Evolutionary conservation across 2,329 filamentous ascomycete species (phyloP).

Genomic region (Gnomoniopsis sp.): DNA sequence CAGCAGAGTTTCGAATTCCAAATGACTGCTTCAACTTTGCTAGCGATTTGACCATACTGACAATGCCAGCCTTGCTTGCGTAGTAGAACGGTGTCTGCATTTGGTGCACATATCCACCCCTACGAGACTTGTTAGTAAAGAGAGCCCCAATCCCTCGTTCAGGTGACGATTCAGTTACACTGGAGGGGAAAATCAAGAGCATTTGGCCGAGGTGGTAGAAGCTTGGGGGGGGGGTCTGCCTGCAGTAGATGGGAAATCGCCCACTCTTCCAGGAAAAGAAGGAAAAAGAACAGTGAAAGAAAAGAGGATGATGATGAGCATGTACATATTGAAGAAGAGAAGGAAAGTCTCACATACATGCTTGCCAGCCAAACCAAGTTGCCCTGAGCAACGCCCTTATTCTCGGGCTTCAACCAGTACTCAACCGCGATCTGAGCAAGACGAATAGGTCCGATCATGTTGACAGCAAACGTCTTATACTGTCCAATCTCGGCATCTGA

Average conservation of each 20-base stretch:
- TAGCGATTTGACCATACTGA: conserved; percentile 21
- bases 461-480: conserved; percentile 26
- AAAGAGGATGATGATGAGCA: too few species aligned
- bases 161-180: too few species aligned
- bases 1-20: conserved; percentile 18
- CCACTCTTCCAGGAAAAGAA: too few species aligned
- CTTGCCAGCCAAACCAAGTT: conserved; percentile 27
- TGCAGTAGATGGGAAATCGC: too few species aligned
- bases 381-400: conserved; percentile 20
- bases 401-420: conserved; percentile 24
- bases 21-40: conserved; percentile 10
- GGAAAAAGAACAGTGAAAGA: too few species aligned
- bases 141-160: too few species aligned
- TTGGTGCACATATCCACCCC: conserved; percentile 27
- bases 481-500: conserved; percentile 20
- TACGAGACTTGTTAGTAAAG: too few species aligned
- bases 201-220: too few species aligned
- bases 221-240: too few species aligned
- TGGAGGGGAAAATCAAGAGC: too few species aligned
- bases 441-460: conserved; percentile 26
- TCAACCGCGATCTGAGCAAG: conserved; percentile 26
- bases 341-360: too few species aligned
- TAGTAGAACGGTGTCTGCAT: conserved; percentile 29
- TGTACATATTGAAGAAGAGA: too few species aligned
- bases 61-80: conserved; percentile 27